These are phyloP conservation scores for Circinella minor DNA, from an alignment of 371 early-diverging fungal genomes.

Conservation along the genomic window DNA sequence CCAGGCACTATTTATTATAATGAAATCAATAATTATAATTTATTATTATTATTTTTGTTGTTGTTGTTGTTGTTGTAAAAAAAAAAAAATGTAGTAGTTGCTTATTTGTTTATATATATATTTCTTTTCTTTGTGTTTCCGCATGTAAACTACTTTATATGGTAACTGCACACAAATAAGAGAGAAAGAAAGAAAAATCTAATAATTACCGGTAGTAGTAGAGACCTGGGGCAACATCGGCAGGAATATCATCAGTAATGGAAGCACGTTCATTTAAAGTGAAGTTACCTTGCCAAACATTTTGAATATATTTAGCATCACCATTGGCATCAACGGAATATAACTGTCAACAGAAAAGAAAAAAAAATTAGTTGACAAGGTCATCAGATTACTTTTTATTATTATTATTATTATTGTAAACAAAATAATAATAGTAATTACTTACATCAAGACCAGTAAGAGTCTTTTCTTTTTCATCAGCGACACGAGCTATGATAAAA, in stretches of 20 bases:
- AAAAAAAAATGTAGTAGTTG: background rate
- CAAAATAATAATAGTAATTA: background rate
- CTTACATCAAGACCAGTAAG: constrained; percentile 55
- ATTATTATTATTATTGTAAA: too few relatives aligned
- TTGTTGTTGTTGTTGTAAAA: background rate
- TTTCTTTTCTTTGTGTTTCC: background rate
- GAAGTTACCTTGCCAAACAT: constrained; percentile 47
- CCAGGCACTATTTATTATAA: constrained; percentile 39
- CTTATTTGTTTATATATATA: too few relatives aligned
- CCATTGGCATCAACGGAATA: constrained; percentile 41
- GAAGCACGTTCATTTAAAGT: constrained; percentile 36
- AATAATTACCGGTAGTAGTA: constrained; percentile 53
- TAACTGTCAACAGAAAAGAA: constrained; percentile 27
- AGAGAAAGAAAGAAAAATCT: background rate
- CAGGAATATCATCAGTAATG: constrained; percentile 37
- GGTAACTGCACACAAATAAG: constrained; percentile 1
- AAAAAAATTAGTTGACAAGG: background rate
- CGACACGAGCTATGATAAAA: constrained; percentile 11
- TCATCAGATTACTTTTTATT: too few relatives aligned
- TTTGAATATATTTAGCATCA: constrained; percentile 46
- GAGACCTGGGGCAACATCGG: constrained; percentile 38
- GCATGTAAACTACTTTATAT: constrained; percentile 6
- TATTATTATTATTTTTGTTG: background rate
- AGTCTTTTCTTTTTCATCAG: constrained; percentile 37
- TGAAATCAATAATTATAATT: background rate